phyloP scores from a whole-genome alignment of 495 filamentous ascomycete species.

The Aspergillus cristatus region DNA sequence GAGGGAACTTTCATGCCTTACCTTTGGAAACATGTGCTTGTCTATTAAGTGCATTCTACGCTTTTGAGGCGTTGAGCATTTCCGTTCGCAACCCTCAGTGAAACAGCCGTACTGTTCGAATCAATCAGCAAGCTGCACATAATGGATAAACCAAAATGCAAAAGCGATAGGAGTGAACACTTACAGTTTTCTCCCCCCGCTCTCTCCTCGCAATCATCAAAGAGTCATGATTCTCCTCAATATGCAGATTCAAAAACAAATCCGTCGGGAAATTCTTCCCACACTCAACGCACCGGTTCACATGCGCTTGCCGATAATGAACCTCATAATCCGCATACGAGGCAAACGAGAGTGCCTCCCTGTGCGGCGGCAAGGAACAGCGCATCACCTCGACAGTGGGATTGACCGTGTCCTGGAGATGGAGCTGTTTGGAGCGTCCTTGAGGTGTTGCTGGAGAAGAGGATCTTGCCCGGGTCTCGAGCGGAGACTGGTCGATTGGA shows the following conservation, averaged over 20 bases:
- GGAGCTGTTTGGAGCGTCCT: slow-evolving; percentile 18
- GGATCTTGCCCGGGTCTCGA: slow-evolving; percentile 13
- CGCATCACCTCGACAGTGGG: slow-evolving; percentile 44
- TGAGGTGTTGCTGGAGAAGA: slow-evolving; percentile 15
- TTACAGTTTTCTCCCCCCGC: slow-evolving; percentile 77
- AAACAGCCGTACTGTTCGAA: slow-evolving; percentile 69
- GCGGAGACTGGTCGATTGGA: slow-evolving; percentile 9
- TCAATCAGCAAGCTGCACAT: not conserved
- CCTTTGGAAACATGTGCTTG: slow-evolving; percentile 86
- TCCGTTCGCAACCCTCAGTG: slow-evolving; percentile 75
- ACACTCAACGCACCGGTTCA: slow-evolving; percentile 77
- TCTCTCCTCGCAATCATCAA: slow-evolving; percentile 61
- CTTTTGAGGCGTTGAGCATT: slow-evolving; percentile 78
- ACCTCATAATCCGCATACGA: slow-evolving; percentile 78
- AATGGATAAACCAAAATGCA: not conserved
- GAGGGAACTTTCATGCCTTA: too few species aligned
- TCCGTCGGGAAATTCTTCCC: slow-evolving; percentile 66
- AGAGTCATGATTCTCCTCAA: slow-evolving; percentile 86
- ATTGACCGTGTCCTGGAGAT: slow-evolving; percentile 12
- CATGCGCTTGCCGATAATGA: slow-evolving; percentile 74
- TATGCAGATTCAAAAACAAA: slow-evolving; percentile 71
- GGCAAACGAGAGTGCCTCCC: slow-evolving; percentile 54
- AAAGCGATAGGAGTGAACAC: slow-evolving; percentile 13
- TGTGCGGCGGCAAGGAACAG: slow-evolving; percentile 75
- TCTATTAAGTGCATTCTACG: slow-evolving; percentile 80